Evolutionary conservation across 345 rosid genomes (phyloP), one percentile per base, ranked within the genome.

Genomic region (Cochlearia excelsa): DNA sequence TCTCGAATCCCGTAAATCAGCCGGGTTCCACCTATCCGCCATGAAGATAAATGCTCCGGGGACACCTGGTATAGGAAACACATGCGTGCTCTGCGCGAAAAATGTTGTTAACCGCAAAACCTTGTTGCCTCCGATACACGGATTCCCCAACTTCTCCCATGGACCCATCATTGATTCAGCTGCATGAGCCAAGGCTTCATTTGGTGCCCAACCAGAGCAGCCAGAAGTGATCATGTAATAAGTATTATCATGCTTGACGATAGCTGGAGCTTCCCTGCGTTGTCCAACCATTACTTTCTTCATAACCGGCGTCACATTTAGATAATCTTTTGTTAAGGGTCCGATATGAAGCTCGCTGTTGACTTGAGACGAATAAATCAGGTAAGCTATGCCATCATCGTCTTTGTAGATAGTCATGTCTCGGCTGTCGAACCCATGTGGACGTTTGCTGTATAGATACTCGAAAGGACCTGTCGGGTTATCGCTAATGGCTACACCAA

Each of bases 21-120:
- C 91, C 0, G 86, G 97, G 66, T 93, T 93, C 97, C 97, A 93
- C 53, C 99, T 78, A 72, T 93, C 99, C 2, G 95, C 95, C 90
- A 89, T 83, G 71, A 93, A 93, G 46, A 89, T 86, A 72, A 71
- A 89, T 0, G 79, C 65, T 54, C 85, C 85, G 1, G 90, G 84
- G 65, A 89, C 57, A 38, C 93, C 90, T 0, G 84, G 75, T 58
- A 93, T 29, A 2, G 99, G 97, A 70, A 93, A 53, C 59, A 93
- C 91, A 50, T 71, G 85, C 0, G 99, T 86, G 76, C 97, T 76
- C 70, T 93, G 97, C 0, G 99, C 75, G 53, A 93, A 85, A 71
- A 85, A 93, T 2, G 99, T 89, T 16, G 97, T 70, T 10, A 78
- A 77, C 9, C 74, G 75, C 70, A 57, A 85, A 68, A 85, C 59